Base-by-base conservation (phyloP, 257 asterid genomes). In the Voacanga thouarsii region DNA sequence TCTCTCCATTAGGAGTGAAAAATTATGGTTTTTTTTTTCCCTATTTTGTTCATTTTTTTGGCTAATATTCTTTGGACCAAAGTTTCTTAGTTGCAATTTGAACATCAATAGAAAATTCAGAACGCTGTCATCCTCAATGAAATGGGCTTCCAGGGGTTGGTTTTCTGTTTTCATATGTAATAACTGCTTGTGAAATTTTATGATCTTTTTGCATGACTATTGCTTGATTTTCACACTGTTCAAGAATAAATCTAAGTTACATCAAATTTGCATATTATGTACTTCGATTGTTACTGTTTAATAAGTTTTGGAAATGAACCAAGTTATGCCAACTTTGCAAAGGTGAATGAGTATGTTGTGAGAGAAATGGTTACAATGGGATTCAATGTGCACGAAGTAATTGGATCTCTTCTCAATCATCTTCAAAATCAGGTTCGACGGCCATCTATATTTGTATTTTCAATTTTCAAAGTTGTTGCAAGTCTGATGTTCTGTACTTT, bases 351-450 rank as follows among this genome's bases (percentile, higher is more conserved):
- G 51, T 86, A 86, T 53, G 79, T 84, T 26, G 77, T 87, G 61
- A 84, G 73, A 75, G 86, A 83, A 43, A 81, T 88, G 88, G 83
- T 57, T 43, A 72, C 7, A 47, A 80, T 77, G 87, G 94, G 94
- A 51, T 88, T 86, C 66, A 86, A 85, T 63, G 45, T 77, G 15
- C 51, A 78, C 55, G 88, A 85, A 75, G 78, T 89, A 60, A 76
- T 88, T 53, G 86, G 82, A 76, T 88, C 87, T 75, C 83, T 83
- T 75, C 87, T 75, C 71, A 82, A 78, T 82, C 78, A 83, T 75
- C 74, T 50, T 24, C 86, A 87, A 76, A 90, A 90, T 78, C 82
- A 88, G 96, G 96, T 88, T 70, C 12, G 15, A 5, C 69, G 23
- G 59, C 81, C 63, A 74, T 67, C 72, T 68, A 30, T 19, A 15